Evolutionary conservation across 106 monocot genomes (phyloP), one percentile per base, ranked within the genome.

Genomic region (Cymbidium sinense): DNA sequence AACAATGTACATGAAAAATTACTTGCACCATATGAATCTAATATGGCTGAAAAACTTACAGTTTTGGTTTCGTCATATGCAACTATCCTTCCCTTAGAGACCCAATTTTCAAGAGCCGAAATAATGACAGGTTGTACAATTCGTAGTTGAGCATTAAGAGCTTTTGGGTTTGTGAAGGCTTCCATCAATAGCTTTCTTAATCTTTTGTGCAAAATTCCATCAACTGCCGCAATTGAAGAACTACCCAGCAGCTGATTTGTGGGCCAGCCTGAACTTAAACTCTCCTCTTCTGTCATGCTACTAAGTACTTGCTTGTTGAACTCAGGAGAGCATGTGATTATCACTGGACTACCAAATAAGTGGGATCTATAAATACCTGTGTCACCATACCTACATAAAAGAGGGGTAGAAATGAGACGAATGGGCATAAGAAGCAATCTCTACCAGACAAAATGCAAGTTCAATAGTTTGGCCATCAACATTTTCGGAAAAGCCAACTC

Each of bases 311-410:
- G 79, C 70, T 80, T 84, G 70, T 84, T 84, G 55, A 58, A 70
- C 72, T 84, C 84, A 4, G 84, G 80, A 7, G 84, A 79, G 76
- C 76, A 84, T 79, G 84, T 75, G 11, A 84, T 76, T 58, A 84
- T 80, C 36, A 61, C 69, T 44, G 84, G 84, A 61, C 41, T 31
- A 6, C 84, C 84, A 76, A 84, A 80, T 77, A 84, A 71, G 58
- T 80, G 79, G 55, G 84, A 76, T 70, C 76, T 75, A 75, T 84
- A 84, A 17, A 84, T 72, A 21, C 84, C 80, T 34, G 76, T 80
- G 25, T 84, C 84, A 34, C 84, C 84, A 62, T 84, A 84, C 76
- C 84, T 84, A 35, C 19, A 61, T 43, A 11, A 67, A 73, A 50
- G 50, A n/a, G 55, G 70, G 7, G 9, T 29, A 23, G 27, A 39